A percentile compares a stretch with the other conserved stretches of the same genome.
Conservation (phyloP, 768 basidiomycete species). For the Amanita pseudoporphyria region DNA sequence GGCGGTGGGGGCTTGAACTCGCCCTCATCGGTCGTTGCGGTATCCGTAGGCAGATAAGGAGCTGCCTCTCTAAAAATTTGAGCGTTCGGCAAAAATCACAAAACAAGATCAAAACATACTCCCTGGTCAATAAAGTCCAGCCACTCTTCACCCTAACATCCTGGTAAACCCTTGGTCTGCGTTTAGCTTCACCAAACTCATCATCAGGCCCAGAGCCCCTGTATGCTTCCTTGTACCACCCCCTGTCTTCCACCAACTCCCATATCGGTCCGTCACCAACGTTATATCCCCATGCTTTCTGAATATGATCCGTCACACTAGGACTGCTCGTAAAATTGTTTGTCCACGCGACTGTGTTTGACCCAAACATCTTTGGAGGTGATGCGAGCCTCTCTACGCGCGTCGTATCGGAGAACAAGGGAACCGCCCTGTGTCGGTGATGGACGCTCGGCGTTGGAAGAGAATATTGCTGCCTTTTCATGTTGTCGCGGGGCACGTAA, state of each 20-base stretch:
- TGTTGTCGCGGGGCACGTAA: constrained; percentile 19
- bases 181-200: constrained; percentile 34
- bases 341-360: constrained; percentile 33
- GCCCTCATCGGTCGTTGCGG: constrained; percentile 39
- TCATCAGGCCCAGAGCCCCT: constrained; percentile 23
- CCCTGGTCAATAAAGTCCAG: constrained; percentile 33
- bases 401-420: constrained; percentile 41
- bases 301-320: constrained; percentile 44
- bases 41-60: constrained; percentile 50
- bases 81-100: constrained; percentile 9
- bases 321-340: constrained; percentile 44
- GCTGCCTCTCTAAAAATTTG: constrained; percentile 37
- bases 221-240: constrained; percentile 59
- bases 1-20: constrained; percentile 41
- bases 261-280: constrained; percentile 70
- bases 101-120: constrained; percentile 29
- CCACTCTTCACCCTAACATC: constrained; percentile 32
- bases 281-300: constrained; percentile 65
- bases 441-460: constrained; percentile 59
- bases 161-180: constrained; percentile 52
- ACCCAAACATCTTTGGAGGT: constrained; percentile 40
- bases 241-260: constrained; percentile 70
- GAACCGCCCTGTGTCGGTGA: constrained; percentile 64
- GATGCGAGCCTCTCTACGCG: constrained; percentile 51
- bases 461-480: constrained; percentile 43